These are phyloP conservation scores for Cokeromyces recurvatus DNA, from an alignment of 371 early-diverging fungal genomes.

Conservation along the genomic window DNA sequence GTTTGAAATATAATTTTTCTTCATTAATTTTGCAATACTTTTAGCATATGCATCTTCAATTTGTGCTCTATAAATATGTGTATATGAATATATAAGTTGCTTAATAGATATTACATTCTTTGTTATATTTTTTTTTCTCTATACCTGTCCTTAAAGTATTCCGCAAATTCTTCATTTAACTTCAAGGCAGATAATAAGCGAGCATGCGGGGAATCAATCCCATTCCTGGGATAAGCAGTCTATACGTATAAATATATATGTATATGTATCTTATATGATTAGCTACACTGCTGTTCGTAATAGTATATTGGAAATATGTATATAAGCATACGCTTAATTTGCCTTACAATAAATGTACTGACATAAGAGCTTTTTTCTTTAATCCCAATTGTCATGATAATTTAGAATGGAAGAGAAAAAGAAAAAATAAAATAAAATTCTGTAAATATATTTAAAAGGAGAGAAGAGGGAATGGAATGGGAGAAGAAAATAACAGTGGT, in stretches of 20 bases:
- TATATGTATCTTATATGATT: background rate
- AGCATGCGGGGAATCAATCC: constrained; percentile 43
- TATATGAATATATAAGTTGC: background rate
- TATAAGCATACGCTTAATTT: no score
- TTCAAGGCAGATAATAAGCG: constrained; percentile 43
- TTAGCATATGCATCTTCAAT: constrained; percentile 19
- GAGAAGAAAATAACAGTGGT: background rate
- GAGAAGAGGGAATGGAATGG: constrained; percentile 10
- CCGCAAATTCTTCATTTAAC: constrained; percentile 56
- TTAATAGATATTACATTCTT: no score
- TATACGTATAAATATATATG: constrained; percentile 8
- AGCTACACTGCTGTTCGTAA: no score
- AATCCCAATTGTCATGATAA: background rate
- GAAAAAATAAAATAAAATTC: constrained; percentile 4
- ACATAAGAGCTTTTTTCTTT: background rate
- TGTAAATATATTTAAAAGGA: background rate
- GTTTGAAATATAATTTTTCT: constrained; percentile 10
- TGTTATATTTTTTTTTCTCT: background rate
- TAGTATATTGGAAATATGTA: no score
- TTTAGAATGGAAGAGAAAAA: background rate
- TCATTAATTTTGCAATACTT: constrained; percentile 9
- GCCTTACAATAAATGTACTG: constrained; percentile 6
- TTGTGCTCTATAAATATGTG: constrained; percentile 4
- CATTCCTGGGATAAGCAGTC: constrained; percentile 52
- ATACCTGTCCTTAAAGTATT: constrained; percentile 57